Evolutionary conservation across 257 asterid genomes (phyloP).

Genomic region (Nemophila menziesii): DNA sequence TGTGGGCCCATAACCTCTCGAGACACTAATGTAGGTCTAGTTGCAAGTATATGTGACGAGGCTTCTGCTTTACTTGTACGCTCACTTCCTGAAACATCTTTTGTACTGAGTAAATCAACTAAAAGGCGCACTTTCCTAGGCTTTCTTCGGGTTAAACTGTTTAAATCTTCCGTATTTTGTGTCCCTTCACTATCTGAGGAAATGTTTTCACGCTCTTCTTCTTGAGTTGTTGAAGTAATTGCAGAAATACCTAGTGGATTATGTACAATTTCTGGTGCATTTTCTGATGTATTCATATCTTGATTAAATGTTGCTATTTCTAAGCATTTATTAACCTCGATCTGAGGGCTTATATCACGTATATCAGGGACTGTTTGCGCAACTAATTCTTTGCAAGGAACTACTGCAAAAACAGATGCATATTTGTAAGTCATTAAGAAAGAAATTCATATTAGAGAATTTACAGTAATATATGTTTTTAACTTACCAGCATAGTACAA

Average conservation of each 20-base stretch:
- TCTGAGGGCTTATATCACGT: background rate
- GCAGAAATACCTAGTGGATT: constrained; percentile 1
- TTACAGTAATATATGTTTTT: background rate
- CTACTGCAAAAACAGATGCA: background rate
- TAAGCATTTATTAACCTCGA: background rate
- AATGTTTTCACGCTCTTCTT: constrained; percentile 21
- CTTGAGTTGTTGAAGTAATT: constrained; percentile 10
- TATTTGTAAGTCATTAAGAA: background rate
- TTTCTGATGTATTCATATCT: constrained; percentile 1
- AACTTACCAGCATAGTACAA: background rate
- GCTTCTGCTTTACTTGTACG: constrained; percentile 14
- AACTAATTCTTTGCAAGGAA: background rate
- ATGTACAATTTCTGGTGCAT: background rate
- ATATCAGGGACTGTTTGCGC: background rate
- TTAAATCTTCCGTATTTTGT: background rate
- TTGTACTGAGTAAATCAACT: constrained; percentile 54
- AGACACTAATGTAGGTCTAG: constrained; percentile 17
- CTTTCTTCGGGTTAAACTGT: constrained; percentile 14
- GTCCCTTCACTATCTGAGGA: constrained; percentile 32
- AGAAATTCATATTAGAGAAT: background rate
- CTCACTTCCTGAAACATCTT: constrained; percentile 16
- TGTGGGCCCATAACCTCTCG: constrained; percentile 15
- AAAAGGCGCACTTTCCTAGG: constrained; percentile 55
- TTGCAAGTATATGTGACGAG: background rate
- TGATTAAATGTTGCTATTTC: too few relatives aligned